Evolutionary conservation across 495 filamentous ascomycete genomes (phyloP).

Genomic region (Trichoderma reesei): DNA sequence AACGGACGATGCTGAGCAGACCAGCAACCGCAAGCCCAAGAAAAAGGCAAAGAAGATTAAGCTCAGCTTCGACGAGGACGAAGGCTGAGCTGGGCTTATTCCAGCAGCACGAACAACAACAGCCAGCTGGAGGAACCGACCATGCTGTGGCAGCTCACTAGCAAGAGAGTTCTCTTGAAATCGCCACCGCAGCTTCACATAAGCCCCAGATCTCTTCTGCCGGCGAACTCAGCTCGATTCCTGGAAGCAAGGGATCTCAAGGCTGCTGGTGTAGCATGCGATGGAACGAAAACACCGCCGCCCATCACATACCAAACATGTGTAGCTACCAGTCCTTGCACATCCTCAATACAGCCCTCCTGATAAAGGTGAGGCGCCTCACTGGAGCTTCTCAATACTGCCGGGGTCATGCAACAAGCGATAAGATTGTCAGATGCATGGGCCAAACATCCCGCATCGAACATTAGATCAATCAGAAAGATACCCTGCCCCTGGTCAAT

Average conservation of each 20-base stretch:
- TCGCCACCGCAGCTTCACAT: no score
- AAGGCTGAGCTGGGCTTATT: conserved; percentile 15
- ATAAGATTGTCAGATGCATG: neutral
- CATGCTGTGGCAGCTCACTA: no score
- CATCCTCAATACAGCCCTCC: neutral
- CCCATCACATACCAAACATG: neutral
- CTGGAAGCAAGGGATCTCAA: neutral
- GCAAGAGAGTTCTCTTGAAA: no score
- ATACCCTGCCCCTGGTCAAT: neutral
- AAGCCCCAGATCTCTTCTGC: no score
- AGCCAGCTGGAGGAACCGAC: no score
- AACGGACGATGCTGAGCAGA: conserved; percentile 12
- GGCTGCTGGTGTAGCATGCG: no score
- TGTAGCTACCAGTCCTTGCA: neutral
- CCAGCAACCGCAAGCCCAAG: conserved; percentile 20
- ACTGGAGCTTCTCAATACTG: neutral
- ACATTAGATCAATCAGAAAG: neutral
- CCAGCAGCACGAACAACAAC: neutral
- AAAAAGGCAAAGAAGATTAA: conserved; percentile 50
- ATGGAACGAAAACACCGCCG: no score
- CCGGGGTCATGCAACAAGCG: neutral
- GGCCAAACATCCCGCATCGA: neutral
- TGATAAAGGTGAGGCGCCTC: neutral
- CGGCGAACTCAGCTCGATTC: no score
- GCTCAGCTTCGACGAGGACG: conserved; percentile 48